Conservation (phyloP, 139 green algal species). For the Tetradesmus lagerheimii region DNA sequence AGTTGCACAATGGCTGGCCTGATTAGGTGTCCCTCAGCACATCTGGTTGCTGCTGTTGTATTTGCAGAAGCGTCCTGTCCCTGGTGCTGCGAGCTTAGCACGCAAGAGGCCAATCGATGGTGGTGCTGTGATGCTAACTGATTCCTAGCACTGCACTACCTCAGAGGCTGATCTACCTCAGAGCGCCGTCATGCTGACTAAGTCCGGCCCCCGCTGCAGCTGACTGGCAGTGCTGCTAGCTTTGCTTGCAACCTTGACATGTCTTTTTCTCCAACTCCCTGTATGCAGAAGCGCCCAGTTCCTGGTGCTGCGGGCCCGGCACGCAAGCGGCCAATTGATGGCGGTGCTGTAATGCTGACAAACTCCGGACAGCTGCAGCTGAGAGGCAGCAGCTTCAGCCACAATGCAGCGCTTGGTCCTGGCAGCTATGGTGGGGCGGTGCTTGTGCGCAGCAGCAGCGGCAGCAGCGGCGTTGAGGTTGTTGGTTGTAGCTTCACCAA, state of each 20-base stretch:
- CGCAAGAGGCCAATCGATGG: background rate
- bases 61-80: background rate
- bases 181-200: too few species aligned
- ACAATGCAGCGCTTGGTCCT: constrained; percentile 3
- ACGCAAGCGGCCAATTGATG: background rate
- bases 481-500: background rate
- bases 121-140: background rate
- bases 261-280: background rate
- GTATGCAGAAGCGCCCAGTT: background rate
- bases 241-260: background rate
- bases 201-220: too few species aligned
- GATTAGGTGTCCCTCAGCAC: too few species aligned
- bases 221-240: too few species aligned
- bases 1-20: too few species aligned
- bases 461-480: background rate
- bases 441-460: background rate
- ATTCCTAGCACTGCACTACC: too few species aligned
- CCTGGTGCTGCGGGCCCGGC: background rate
- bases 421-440: constrained; percentile 8
- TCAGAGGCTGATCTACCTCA: too few species aligned
- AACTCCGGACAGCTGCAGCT: background rate
- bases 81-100: background rate
- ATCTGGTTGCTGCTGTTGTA: background rate
- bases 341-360: background rate
- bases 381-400: background rate